These are phyloP conservation scores for Colletotrichum sp. DNA, from an alignment of 2,329 filamentous ascomycete species.

Conservation along the genomic window DNA sequence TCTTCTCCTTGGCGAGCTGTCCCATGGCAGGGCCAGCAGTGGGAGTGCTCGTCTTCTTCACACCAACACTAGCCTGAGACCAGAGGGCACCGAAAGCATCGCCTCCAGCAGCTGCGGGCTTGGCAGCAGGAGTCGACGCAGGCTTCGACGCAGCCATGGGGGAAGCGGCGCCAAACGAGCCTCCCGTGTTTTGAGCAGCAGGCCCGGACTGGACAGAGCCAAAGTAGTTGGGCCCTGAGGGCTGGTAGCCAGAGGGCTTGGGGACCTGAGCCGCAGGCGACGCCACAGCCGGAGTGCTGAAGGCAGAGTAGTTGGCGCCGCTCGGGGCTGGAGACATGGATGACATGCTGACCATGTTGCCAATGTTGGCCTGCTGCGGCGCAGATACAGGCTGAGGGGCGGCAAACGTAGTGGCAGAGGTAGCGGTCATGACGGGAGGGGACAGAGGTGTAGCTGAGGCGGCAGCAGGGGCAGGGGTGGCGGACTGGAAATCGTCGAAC, in stretches of 20 bases:
- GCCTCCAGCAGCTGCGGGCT: constrained; percentile 65
- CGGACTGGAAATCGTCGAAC: constrained; percentile 97
- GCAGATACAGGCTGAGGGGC: constrained; percentile 86
- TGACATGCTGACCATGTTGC: constrained; percentile 78
- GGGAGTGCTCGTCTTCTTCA: constrained; percentile 73
- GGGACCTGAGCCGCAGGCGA: constrained; percentile 49
- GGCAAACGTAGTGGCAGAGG: constrained; percentile 71
- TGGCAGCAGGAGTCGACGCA: constrained; percentile 48
- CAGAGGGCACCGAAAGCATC: constrained; percentile 93
- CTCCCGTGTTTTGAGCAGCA: constrained; percentile 24
- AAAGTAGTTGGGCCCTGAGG: constrained; percentile 91
- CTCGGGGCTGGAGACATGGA: constrained; percentile 76
- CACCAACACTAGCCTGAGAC: constrained; percentile 73
- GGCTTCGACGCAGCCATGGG: constrained; percentile 52
- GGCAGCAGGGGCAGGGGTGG: constrained; percentile 58
- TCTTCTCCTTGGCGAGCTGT: constrained; percentile 98
- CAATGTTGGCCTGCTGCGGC: constrained; percentile 79
- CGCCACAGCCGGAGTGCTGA: constrained; percentile 52
- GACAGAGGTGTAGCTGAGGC: constrained; percentile 51
- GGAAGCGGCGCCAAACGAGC: constrained; percentile 26
- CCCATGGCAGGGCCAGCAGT: constrained; percentile 80
- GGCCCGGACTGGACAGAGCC: constrained; percentile 71
- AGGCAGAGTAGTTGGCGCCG: constrained; percentile 68
- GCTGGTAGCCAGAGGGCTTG: constrained; percentile 72
- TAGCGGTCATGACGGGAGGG: constrained; percentile 54